Evolutionary conservation across 257 asterid species (phyloP), one percentile per base, ranked within the genome.

Genomic region (Gentiana macrophylla): DNA sequence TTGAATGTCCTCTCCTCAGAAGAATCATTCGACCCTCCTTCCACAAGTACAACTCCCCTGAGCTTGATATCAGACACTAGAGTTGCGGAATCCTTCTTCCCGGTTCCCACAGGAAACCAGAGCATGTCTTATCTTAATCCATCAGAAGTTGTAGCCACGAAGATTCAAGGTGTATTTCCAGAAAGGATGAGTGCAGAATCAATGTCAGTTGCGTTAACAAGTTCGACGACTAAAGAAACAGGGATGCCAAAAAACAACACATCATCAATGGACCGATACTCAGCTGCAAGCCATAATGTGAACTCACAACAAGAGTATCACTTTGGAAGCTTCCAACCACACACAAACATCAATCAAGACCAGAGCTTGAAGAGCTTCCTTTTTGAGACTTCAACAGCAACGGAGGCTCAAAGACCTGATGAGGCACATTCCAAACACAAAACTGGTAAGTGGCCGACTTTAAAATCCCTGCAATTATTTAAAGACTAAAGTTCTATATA

Each of bases 121-220:
- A 62, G 70, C 73, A 43, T 57, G 51, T 72, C 78, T 54, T 70
- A 80, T 47, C 60, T 74, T 73, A 59, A 63, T 67, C 69, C 83
- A 69, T 12, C 68, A 61, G 74, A 66, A 52, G 63, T 67, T 58
- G 69, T 60, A 48, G 53, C 53, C 68, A 69, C 54, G 56, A 76
- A 57, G 37, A 64, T 64, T 65, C 59, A 35, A 37, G 65, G 66
- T 46, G 72, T 64, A 57, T 70, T 49, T 48, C 44, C 48, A 54
- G 6, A 50, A 55, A 60, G 68, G 37, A 65, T 62, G 41, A 64
- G 64, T 50, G 47, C 59, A 53, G 80, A 79, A 51, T 78, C 59
- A 49, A 57, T 67, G 52, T 61, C 60, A 65, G 79, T 67, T 67
- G 65, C 53, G 38, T 50, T 52, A 48, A 48, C 56, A 62, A 66